phyloP scores from a whole-genome alignment of 768 basidiomycete species.

The Lyophyllum shimeji region DNA sequence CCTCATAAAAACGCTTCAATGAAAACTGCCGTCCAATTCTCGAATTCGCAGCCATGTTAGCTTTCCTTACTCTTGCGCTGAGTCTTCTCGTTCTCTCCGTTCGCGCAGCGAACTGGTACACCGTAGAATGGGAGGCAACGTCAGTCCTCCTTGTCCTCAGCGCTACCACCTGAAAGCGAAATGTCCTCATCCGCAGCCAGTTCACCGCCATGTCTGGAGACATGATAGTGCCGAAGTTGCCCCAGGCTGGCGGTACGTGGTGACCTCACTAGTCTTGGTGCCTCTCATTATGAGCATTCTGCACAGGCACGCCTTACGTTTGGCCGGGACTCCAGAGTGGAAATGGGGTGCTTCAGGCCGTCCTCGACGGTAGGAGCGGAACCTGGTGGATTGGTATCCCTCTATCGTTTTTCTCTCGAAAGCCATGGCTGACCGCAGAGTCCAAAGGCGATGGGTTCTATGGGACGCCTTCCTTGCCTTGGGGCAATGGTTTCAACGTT shows the following conservation, averaged over 20 bases:
- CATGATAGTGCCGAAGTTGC: conserved; percentile 24
- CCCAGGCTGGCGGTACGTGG: conserved; percentile 19
- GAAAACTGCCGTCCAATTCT: background rate
- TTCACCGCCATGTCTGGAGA: conserved; percentile 26
- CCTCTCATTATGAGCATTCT: background rate
- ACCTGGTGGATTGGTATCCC: conserved; percentile 27
- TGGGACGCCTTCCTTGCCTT: conserved; percentile 25
- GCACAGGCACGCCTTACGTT: conserved; percentile 24
- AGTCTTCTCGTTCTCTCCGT: conserved; percentile 12
- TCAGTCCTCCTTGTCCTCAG: background rate
- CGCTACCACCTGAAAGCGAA: no score
- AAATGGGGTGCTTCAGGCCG: conserved; percentile 26
- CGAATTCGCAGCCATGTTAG: conserved; percentile 1
- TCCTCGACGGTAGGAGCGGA: conserved; percentile 27
- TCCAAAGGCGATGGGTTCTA: conserved; percentile 25
- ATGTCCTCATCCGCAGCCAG: conserved; percentile 2
- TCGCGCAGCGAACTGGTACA: conserved; percentile 24
- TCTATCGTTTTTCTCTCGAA: background rate
- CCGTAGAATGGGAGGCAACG: conserved; percentile 27
- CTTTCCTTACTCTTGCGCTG: conserved; percentile 4
- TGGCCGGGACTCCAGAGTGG: conserved; percentile 27
- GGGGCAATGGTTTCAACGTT: conserved; percentile 28
- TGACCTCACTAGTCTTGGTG: background rate
- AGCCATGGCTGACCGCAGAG: background rate
- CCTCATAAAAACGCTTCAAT: background rate